phyloP scores from a whole-genome alignment of 495 filamentous ascomycete genomes.

The Penicillium silybi region DNA sequence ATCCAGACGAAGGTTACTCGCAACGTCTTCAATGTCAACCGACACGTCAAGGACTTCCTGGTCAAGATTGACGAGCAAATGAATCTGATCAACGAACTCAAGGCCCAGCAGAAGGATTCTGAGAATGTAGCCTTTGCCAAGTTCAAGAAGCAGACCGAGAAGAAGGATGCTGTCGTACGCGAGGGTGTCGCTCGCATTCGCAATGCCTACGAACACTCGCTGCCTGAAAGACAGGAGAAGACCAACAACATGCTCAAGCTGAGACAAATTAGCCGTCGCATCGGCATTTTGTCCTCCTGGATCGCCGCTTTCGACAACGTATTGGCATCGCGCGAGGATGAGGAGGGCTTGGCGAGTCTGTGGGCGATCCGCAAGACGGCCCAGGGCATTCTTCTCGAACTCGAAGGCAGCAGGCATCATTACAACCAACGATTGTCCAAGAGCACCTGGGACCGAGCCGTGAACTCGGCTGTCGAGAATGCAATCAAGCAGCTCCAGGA shows the following conservation, averaged over 20 bases:
- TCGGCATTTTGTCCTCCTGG: slow-evolving; percentile 81
- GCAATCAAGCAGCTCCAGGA: slow-evolving; percentile 73
- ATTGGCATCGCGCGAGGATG: slow-evolving; percentile 64
- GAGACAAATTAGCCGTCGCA: slow-evolving; percentile 78
- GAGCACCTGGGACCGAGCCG: slow-evolving; percentile 77
- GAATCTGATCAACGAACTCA: slow-evolving; percentile 87
- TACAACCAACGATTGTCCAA: slow-evolving; percentile 77
- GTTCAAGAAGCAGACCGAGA: slow-evolving; percentile 82
- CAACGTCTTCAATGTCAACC: slow-evolving; percentile 98
- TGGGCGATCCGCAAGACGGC: slow-evolving; percentile 80
- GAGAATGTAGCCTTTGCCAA: slow-evolving; percentile 83
- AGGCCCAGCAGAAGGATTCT: slow-evolving; percentile 85
- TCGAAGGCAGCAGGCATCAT: slow-evolving; percentile 85
- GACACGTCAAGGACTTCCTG: slow-evolving; percentile 96
- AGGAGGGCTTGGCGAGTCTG: slow-evolving; percentile 62
- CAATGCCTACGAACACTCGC: slow-evolving; percentile 77
- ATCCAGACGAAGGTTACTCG: slow-evolving; percentile 99
- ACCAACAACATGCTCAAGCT: slow-evolving; percentile 75
- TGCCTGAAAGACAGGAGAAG: slow-evolving; percentile 74
- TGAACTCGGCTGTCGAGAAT: slow-evolving; percentile 84
- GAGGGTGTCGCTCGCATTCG: slow-evolving; percentile 81
- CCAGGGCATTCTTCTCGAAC: slow-evolving; percentile 77
- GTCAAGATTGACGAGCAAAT: slow-evolving; percentile 98
- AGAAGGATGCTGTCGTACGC: slow-evolving; percentile 70
- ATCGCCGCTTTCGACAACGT: slow-evolving; percentile 86